Base-by-base conservation (phyloP, 352 stramenopile genomes). In the Thraustochytrium striatum region DNA sequence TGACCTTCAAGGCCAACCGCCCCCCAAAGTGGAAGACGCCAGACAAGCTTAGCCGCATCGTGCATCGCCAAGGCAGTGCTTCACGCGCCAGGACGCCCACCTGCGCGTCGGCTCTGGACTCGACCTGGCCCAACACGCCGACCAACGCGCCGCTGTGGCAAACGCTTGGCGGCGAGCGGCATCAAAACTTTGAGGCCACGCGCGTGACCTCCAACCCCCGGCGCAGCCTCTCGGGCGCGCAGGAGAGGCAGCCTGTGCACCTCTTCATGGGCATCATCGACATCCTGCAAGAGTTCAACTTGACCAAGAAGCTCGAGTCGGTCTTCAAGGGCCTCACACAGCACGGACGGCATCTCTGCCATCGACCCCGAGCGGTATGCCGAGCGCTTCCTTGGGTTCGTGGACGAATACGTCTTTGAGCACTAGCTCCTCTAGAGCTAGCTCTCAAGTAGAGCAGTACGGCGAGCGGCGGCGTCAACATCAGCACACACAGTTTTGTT, bases 231-330 rank as follows among this genome's bases (percentile, higher is more conserved):
- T n/a, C n/a, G n/a, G n/a, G n/a, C n/a, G n/a, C n/a, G n/a, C n/a
- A n/a, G n/a, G n/a, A n/a, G n/a, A n/a, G n/a, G n/a, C n/a, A n/a
- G n/a, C n/a, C n/a, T n/a, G n/a, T 43, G 3, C 57, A 53, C 28
- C 75, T 82, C 57, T 72, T 79, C 47, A 41, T 82, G 19, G 75
- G 75, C n/a, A 55, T 82, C 43, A 79, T 82, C 57, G 75, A 82
- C 62, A 69, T 82, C 25, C 62, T 82, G 33, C 75, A 82, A 52
- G 35, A 61, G 52, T 82, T 61, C 30, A 61, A 75, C 47, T 35
- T 47, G 2, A 33, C 58, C 39, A 82, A 82, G 44, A 69, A 70
- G 35, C 47, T 79, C 32, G 75, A 82, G 57, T 70, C 30, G 35
- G 30, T 58, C 25, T 78, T 61, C 50, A 59, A 73, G 36, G 75